Base-by-base conservation (phyloP, 2,329 filamentous ascomycete genomes). In the Didymella lethalis region DNA sequence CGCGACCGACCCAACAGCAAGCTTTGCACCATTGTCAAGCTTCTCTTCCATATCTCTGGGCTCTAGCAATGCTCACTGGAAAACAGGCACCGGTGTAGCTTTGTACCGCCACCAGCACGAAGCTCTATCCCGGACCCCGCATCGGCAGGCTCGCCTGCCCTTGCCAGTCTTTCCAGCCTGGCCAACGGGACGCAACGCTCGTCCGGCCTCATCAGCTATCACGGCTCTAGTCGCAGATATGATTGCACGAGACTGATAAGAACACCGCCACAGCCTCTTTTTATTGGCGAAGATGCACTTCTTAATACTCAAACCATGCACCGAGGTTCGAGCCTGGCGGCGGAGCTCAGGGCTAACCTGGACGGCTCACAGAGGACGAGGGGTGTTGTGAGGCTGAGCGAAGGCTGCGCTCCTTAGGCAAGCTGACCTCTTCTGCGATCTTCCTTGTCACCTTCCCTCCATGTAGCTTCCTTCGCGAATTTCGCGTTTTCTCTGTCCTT, bases 221-320 rank as follows among this genome's bases (percentile, higher is more conserved):
- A 51, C 41, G 34, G 31, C 45, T 34, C 51, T 64, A 65, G 65
- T 60, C 41, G 48, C 48, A 57, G 41, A 47, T 29, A 28, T 54
- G 48, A 62, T 57, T 59, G 57, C 49, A 55, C 41, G 38, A 38
- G 52, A 59, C 61, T 57, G 58, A 60, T 62, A 62, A 61, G 46
- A 45, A 55, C 23, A 47, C 41, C 41, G 56, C 56, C 56, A 59
- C 56, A 54, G 26, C 46, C 12, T 34, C 32, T 4, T 45, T 28
- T 32, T 18, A 59, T 59, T 59, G 56, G 56, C 25, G 40, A 54
- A 41, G 38, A 59, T 54, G 32, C 32, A 54, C 10, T 14, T 47
- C 34, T 29, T 40, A 32, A 51, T 51, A 54, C 23, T 36, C n/a
- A 14, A 38, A 43, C 40, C 46, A 43, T 59, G 46, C 50, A 59